Evolutionary conservation across 257 asterid species (phyloP), one percentile per base, ranked within the genome.

Genomic region (Gentiana dahurica): DNA sequence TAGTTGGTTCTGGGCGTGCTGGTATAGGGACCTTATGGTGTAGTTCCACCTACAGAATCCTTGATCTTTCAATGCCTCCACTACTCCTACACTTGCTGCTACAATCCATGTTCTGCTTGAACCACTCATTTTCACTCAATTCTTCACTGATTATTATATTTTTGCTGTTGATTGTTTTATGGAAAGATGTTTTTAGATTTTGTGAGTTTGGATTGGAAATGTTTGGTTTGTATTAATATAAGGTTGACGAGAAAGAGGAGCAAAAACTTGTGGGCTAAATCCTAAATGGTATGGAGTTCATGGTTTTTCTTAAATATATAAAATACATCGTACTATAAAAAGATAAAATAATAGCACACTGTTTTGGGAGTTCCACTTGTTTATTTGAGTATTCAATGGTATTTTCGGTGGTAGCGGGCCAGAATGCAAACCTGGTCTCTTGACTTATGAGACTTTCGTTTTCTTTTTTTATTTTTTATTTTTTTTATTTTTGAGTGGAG

Each of bases 61-160:
- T 24, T 24, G 24, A 24, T 24, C 24, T 24, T 24, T 24, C 24
- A 24, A 24, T 24, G 24, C 24, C 24, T 24, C 24, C 24, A 24
- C 24, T 24, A 24, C 24, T 1, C 24, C 24, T 24, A 24, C 24
- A 24, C 24, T 24, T 3, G 68, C 75, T 36, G 65, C 65, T 24
- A 70, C 54, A 36, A 61, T 45, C 4, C 71, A 67, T 0, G 65
- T 58, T 56, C 61, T 70, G 54, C 65, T 57, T 67, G 71, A 36
- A 49, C 68, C 2, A 70, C 35, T 71, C 65, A 70, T 0, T 67
- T 65, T 49, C 71, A 65, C 35, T 61, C 1, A 24, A 24, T 60
- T 58, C 67, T 61, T 24, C 71, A 71, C 65, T 55, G 56, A 8
- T 47, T 7, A 13, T 8, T 11, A 36, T 34, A 24, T 50, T 32